phyloP scores from a whole-genome alignment of 495 filamentous ascomycete genomes.

The Hypoxylon perforatum region DNA sequence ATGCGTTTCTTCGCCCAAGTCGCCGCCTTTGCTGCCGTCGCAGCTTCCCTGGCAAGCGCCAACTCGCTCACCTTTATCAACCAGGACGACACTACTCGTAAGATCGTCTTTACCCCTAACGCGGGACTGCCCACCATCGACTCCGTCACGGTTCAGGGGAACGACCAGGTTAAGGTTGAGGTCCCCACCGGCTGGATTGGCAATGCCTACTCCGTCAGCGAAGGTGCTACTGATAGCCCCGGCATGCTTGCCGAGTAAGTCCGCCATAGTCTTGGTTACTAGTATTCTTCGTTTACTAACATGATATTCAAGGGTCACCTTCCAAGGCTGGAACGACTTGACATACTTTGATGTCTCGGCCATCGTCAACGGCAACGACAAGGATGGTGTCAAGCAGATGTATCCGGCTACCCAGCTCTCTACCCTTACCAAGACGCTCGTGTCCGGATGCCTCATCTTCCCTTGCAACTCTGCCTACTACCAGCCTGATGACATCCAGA shows the following conservation, averaged over 20 bases:
- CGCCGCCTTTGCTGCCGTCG: constrained; percentile 40
- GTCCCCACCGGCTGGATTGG: constrained; percentile 59
- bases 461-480: constrained; percentile 63
- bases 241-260: constrained; percentile 64
- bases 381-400: constrained; percentile 57
- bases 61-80: constrained; percentile 61
- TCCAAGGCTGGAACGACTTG: constrained; percentile 53
- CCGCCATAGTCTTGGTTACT: not conserved
- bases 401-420: constrained; percentile 48
- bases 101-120: constrained; percentile 56
- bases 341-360: constrained; percentile 66
- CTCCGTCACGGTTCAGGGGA: constrained; percentile 46
- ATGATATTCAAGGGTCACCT: constrained; percentile 46
- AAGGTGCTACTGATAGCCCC: constrained; percentile 48
- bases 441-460: constrained; percentile 60
- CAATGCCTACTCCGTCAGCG: constrained; percentile 57
- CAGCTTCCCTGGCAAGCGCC: constrained; percentile 47
- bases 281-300: constrained; percentile 19
- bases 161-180: constrained; percentile 40
- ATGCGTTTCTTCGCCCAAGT: constrained; percentile 49
- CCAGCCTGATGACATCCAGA: constrained; percentile 60
- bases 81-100: constrained; percentile 58
- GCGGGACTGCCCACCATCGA: constrained; percentile 36
- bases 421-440: constrained; percentile 26
- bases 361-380: constrained; percentile 62